Evolutionary conservation across 176 grass and related monocot genomes (phyloP), one percentile per base, ranked within the genome.

Genomic region (Olyra latifolia): DNA sequence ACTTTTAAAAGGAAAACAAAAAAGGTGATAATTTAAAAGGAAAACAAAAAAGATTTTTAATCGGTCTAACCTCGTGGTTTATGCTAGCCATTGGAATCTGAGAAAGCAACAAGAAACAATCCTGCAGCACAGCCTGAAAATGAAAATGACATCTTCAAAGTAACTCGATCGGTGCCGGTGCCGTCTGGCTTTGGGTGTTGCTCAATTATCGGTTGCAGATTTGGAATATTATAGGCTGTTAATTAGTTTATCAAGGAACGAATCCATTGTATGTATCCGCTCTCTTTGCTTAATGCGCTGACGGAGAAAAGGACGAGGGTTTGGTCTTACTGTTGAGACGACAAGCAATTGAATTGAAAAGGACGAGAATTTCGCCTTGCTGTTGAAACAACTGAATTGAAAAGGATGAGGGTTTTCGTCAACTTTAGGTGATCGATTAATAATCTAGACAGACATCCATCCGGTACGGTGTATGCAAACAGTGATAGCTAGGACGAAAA

Each of bases 51-150:
- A n/a, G n/a, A n/a, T n/a, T n/a, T 72, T 52, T 55, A 40, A 39
- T 22, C 29, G 29, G 71, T 19, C 71, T 23, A 74, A 43, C 25
- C 13, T 45, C 23, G 45, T 24, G 66, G 35, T 79, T 32, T 71
- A 16, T 64, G 43, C 13, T 81, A 32, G 41, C 66, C 56, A 71
- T 24, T 54, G 47, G 80, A 78, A 82, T 72, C 73, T 57, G 11
- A 45, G 80, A 88, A 72, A 78, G 66, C 66, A 72, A 88, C 74
- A 55, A 5, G 86, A 54, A 74, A 54, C 58, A 61, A 66, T 52
- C 15, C 44, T 35, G 52, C 71, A 10, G 60, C 23, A 20, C 29
- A 8, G 53, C 4, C 47, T 66, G 78, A 75, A 49, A 74, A 55
- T 61, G 77, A 87, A n/a, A n/a, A n/a, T 4, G 32, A 35, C 62